Evolutionary conservation across 768 basidiomycete genomes (phyloP), one percentile per base, ranked within the genome.

Genomic region (Podaxis mareebaensis): DNA sequence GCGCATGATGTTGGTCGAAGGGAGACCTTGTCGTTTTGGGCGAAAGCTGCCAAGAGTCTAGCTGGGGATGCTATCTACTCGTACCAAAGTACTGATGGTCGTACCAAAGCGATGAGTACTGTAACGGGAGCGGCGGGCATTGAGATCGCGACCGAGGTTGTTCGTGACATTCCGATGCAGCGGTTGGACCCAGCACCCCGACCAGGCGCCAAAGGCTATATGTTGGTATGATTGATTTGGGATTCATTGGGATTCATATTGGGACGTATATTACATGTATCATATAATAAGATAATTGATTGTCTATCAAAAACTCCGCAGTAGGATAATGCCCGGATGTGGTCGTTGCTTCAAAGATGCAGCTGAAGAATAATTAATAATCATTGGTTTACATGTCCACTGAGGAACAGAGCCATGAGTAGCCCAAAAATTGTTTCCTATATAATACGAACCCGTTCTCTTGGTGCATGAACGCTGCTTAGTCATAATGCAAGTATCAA

Each of bases 111-210:
- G n/a, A 15, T 17, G 17, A 30, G 7, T 36, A 20, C 24, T 26
- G 42, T 17, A 13, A 20, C 26, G 13, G 46, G n/a, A 7, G 4
- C 58, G 36, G 48, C n/a, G 10, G 24, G 28, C 38, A n/a, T 51
- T 20, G 39, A 26, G 38, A 22, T 26, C 20, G 6, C 36, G 22
- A 59, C 58, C 3, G 46, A 59, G 36, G 28, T 51, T 10, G 17
- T 49, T 20, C 24, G 30, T 17, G 58, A 59, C 20, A 59, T 59
- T 17, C 30, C 58, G 10, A 48, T 59, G 58, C 42, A 59, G 20
- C 36, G 20, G 8, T 12, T 56, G 15, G 24, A 33, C 44, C 20
- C 44, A 15, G 17, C 44, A 2, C 44, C 4, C 0, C 44, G 44
- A 7, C 17, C 17, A 20, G 20, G 44, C 20, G 44, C 6, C 44